These are phyloP conservation scores for Leishmania mexicana DNA, from an alignment of 208 protist species.

Conservation along the genomic window DNA sequence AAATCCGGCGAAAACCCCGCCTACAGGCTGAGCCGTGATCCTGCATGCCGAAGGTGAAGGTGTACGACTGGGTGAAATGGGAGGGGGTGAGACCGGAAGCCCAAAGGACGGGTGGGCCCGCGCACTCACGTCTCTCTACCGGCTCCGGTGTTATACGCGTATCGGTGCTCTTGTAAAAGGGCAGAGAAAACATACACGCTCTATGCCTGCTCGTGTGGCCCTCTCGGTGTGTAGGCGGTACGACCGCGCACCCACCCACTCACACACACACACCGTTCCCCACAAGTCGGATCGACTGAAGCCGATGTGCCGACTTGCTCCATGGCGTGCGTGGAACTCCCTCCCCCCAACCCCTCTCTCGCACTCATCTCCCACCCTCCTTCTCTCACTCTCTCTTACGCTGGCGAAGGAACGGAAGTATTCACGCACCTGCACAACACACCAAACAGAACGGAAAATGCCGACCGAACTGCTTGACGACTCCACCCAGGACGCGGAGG, in stretches of 20 bases:
- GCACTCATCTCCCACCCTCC: neutral
- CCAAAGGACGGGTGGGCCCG: neutral
- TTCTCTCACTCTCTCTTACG: neutral
- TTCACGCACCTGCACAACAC: neutral
- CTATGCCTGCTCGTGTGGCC: neutral
- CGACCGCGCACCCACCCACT: neutral
- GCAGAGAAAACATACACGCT: neutral
- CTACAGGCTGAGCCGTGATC: neutral
- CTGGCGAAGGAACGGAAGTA: neutral
- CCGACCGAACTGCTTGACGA: constrained; percentile 57
- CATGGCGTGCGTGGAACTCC: neutral
- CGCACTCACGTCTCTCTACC: neutral
- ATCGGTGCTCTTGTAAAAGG: neutral
- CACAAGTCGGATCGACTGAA: neutral
- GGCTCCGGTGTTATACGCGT: neutral
- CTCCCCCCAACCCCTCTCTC: neutral
- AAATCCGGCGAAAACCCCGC: neutral
- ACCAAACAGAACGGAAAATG: constrained; percentile 16
- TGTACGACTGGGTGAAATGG: no score
- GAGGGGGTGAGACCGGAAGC: neutral
- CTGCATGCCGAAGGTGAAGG: neutral
- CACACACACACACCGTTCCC: no score
- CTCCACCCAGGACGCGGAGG: constrained; percentile 56
- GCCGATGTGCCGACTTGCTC: neutral
- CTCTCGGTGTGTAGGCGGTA: neutral